Evolutionary conservation across 306 rosid genomes (phyloP).

Genomic region (Alnus rubra): DNA sequence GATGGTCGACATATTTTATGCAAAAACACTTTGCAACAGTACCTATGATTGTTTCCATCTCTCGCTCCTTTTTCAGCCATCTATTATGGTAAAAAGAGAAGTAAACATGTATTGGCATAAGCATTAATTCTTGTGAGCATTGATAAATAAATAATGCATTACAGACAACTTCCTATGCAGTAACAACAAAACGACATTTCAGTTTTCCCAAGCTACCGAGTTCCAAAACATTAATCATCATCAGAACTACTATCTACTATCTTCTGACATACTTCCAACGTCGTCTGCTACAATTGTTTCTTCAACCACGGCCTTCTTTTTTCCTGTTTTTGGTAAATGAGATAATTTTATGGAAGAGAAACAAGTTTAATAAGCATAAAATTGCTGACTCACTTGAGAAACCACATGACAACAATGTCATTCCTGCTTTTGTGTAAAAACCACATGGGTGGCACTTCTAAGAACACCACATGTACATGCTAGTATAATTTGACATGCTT

Average conservation of each 20-base stretch:
- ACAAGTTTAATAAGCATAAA: background rate
- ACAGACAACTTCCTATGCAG: background rate
- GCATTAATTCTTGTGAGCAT: too few species aligned
- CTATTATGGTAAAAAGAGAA: background rate
- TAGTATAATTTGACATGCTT: background rate
- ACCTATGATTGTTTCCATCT: background rate
- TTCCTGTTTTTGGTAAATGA: background rate
- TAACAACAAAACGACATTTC: slow-evolving; percentile 1
- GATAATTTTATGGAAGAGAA: background rate
- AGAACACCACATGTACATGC: background rate
- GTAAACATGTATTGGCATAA: background rate
- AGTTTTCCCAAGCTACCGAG: background rate
- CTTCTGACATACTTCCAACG: slow-evolving; percentile 48
- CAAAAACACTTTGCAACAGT: background rate
- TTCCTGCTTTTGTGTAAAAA: background rate
- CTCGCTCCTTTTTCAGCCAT: background rate
- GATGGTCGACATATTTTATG: background rate
- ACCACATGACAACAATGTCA: background rate
- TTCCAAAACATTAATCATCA: slow-evolving; percentile 51
- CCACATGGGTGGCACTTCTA: background rate
- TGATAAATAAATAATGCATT: background rate
- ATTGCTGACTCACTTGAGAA: background rate
- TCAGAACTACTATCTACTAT: slow-evolving; percentile 71
- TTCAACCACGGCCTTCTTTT: slow-evolving; percentile 25
- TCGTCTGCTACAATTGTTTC: slow-evolving; percentile 54